phyloP scores from a whole-genome alignment of 352 stramenopile genomes.

The Phytophthora meadii region DNA sequence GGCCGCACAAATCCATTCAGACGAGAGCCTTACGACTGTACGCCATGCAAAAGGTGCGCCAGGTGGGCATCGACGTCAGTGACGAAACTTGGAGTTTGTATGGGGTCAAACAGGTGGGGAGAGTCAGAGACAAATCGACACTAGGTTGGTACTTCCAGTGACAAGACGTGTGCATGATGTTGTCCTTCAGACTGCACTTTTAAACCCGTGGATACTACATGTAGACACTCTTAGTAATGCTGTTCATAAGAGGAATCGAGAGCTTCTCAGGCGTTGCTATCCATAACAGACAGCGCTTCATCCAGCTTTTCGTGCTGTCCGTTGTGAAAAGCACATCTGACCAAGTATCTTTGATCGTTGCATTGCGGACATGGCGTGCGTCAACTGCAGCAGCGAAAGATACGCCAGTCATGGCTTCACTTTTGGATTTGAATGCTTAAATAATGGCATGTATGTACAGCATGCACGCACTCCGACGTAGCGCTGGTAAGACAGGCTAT shows the following conservation, averaged over 20 bases:
- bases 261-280: background rate
- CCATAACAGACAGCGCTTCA: background rate
- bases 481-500: too few species aligned
- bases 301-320: background rate
- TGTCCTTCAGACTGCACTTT: background rate
- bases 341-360: slow-evolving; percentile 7
- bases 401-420: background rate
- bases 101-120: background rate
- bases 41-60: slow-evolving; percentile 21
- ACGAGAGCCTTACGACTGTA: slow-evolving; percentile 21
- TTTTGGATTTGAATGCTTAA: background rate
- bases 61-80: slow-evolving; percentile 1
- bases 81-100: slow-evolving; percentile 9
- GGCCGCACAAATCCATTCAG: slow-evolving; percentile 30
- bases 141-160: background rate
- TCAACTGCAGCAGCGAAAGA: slow-evolving; percentile 10
- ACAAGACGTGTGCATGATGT: background rate
- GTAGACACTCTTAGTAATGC: background rate
- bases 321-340: slow-evolving; percentile 12
- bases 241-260: background rate
- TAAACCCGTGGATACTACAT: background rate
- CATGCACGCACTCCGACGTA: too few species aligned
- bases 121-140: slow-evolving; percentile 7
- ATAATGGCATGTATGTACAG: too few species aligned
- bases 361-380: slow-evolving; percentile 8